These are phyloP conservation scores for Chamaenerion angustifolium DNA, from an alignment of 345 rosid species.

Conservation along the genomic window DNA sequence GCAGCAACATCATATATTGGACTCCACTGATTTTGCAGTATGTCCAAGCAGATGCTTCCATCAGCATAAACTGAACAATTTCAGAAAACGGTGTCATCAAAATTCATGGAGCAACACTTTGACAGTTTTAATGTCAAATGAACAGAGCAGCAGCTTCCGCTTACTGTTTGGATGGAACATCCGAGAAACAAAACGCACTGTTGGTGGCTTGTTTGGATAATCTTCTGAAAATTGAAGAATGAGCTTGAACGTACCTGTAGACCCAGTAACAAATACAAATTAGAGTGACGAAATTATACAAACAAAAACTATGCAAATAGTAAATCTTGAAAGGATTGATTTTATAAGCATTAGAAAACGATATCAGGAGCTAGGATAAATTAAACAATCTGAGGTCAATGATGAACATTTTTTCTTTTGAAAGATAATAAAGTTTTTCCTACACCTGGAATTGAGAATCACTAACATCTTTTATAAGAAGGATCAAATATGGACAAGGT, in stretches of 20 bases:
- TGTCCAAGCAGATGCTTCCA: conserved; percentile 94
- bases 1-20: conserved; percentile 98
- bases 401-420: too few species aligned
- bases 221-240: conserved; percentile 42
- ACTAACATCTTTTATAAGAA: too few species aligned
- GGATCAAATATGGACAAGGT: too few species aligned
- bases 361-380: too few species aligned
- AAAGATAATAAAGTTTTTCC: too few species aligned
- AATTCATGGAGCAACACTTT: not conserved
- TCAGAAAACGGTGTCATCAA: not conserved
- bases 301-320: not conserved
- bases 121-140: not conserved
- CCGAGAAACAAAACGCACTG: conserved; percentile 43
- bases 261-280: not conserved
- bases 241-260: conserved; percentile 47
- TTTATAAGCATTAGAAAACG: too few species aligned
- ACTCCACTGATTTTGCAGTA: conserved; percentile 95
- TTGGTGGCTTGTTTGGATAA: conserved; percentile 52
- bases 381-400: too few species aligned
- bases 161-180: conserved; percentile 53
- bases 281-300: not conserved
- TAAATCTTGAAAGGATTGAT: not conserved
- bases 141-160: conserved; percentile 7
- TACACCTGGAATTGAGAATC: too few species aligned
- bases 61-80: conserved; percentile 68